A percentile compares a stretch with the other conserved stretches of the same genome.
phyloP scores from a whole-genome alignment of 2,329 filamentous ascomycete species.

The Sclerotinia minor region DNA sequence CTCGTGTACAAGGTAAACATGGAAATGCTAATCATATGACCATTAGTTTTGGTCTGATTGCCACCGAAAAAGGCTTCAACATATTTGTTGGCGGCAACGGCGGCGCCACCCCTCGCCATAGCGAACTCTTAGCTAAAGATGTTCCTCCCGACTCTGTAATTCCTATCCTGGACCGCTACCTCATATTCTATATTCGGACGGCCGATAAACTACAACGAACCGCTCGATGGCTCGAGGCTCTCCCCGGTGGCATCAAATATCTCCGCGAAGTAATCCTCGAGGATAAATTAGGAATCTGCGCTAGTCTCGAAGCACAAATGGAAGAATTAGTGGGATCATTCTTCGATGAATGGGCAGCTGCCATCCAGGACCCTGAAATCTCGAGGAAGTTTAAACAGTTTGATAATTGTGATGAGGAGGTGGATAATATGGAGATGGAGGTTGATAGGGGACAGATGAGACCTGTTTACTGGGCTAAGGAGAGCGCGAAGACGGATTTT shows the following conservation, averaged over 20 bases:
- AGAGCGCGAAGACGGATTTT: constrained; percentile 70
- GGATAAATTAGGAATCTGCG: constrained; percentile 83
- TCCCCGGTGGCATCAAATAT: constrained; percentile 82
- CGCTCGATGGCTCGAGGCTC: constrained; percentile 80
- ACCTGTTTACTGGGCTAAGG: constrained; percentile 76
- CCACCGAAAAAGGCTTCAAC: constrained; percentile 91
- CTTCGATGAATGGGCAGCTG: constrained; percentile 92
- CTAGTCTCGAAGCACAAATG: constrained; percentile 85
- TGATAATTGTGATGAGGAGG: constrained; percentile 73
- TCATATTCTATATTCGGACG: constrained; percentile 92
- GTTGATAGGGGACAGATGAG: constrained; percentile 68
- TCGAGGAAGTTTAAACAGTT: constrained; percentile 77
- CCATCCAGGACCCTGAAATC: constrained; percentile 67
- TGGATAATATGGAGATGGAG: constrained; percentile 69
- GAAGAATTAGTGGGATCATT: constrained; percentile 77
- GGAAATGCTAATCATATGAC: constrained; percentile 22
- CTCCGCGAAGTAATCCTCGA: constrained; percentile 79
- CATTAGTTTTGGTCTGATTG: constrained; percentile 78
- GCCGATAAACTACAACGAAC: constrained; percentile 88
- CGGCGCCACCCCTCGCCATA: constrained; percentile 79
- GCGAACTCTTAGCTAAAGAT: constrained; percentile 81
- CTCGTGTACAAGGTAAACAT: background rate
- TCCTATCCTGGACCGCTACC: constrained; percentile 81
- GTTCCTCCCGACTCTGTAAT: constrained; percentile 80
- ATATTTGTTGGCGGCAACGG: constrained; percentile 90